Evolutionary conservation across 768 basidiomycete species (phyloP), one percentile per base, ranked within the genome.

Genomic region (Trametes elegans): DNA sequence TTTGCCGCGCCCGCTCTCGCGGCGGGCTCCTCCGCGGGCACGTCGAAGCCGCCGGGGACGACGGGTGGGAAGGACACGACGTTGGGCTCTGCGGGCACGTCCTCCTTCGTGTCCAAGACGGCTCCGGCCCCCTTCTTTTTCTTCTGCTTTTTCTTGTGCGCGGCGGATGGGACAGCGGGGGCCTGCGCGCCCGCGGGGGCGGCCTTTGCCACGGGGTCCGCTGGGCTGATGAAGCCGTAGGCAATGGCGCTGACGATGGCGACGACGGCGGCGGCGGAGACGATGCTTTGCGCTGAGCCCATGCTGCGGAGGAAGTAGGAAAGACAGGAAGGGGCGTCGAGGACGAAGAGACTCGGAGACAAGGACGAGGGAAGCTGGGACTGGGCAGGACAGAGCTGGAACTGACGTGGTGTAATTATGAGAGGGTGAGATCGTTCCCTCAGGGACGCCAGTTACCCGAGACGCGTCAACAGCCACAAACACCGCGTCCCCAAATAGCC

Each of bases 11-110:
- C 16, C 2, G 59, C 29, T 21, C 38, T 19, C 62, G 73, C 73
- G 39, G 62, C 35, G 19, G 58, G 39, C 11, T 64, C n/a, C n/a
- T n/a, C 64, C 21, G 56, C 35, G 14, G 55, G 61, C 5, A 62
- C 42, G 42, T 77, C 75, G 62, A 82, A 78, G 36, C 70, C 70
- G 5, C 81, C 80, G 5, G 81, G 80, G 19, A 82, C 67, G 46
- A 70, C 70, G 5, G 70, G 56, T 13, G 76, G 70, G 59, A 72
- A 72, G 16, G 72, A 49, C 18, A 71, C 71, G 64, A 69, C 69
- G 62, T 56, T 63, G 47, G 68, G 67, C 62, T 61, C 55, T 3
- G 54, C 57, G 29, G 53, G 55, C 21, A 39, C 36, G 36, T 51
- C 44, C 40, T 57, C 45, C 35, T 40, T 48, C 21, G 51, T 29